Evolutionary conservation across 2,329 filamentous ascomycete genomes (phyloP), one percentile per base, ranked within the genome.

Genomic region (Niveomyces coronatus): DNA sequence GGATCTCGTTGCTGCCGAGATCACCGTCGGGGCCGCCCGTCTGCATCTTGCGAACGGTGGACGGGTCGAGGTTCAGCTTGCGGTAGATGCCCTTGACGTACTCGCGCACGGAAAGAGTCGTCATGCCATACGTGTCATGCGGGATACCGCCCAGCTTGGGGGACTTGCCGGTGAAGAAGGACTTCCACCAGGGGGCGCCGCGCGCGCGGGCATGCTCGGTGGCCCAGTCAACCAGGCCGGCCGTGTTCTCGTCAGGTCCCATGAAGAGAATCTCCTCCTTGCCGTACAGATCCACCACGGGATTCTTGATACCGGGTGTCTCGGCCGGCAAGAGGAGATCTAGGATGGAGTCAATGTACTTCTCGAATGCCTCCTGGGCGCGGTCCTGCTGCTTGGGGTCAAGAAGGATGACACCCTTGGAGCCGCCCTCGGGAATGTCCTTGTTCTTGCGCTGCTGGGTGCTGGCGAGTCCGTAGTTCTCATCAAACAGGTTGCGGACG

Each of bases 391-490:
- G 87, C 57, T 88, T 82, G 45, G 85, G 78, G 60, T 98, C 89
- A 28, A 98, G 77, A 32, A 98, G 74, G 44, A 98, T 89, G 41
- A 98, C 91, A 65, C 91, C 91, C 69, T 98, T 98, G 53, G 89
- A 94, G 39, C 91, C 91, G 47, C 91, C 91, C 66, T 98, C 91
- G 3, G 91, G 91, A 37, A 98, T 98, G 54, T 98, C 91, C 70
- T 98, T 98, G 74, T 98, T 98, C 76, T 98, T 98, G 56, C 91
- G 85, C 66, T 98, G 91, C 64, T 98, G 91, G 0, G 91, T 98
- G 63, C 93, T 96, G 47, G 91, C 89, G 44, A 98, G 75, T 46
- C 91, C 93, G 64, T 98, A 98, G 65, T 98, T 98, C 67, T 98
- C 91, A 51, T 98, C 91, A 53, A 98, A 98, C 46, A 98, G 73